phyloP scores from a whole-genome alignment of 805 yeast genomes.

The Isabelozyma pseudorhagii region DNA sequence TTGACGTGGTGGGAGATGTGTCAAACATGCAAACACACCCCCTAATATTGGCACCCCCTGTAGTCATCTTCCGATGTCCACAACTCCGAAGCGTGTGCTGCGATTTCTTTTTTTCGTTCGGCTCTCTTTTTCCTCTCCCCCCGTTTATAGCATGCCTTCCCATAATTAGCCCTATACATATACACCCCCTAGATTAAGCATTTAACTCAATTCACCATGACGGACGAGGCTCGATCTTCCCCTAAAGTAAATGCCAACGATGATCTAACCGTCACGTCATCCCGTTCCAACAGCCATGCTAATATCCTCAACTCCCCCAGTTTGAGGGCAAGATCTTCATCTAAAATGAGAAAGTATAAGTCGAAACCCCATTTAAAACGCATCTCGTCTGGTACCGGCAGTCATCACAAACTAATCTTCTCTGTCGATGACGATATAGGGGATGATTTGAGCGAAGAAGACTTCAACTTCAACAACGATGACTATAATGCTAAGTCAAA shows the following conservation, averaged over 20 bases:
- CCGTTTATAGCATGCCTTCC: too few relatives aligned
- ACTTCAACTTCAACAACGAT: slow-evolving; percentile 49
- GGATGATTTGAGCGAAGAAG: slow-evolving; percentile 56
- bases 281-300: slow-evolving; percentile 5
- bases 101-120: too few relatives aligned
- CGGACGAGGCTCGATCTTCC: not conserved
- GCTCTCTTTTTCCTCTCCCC: not conserved
- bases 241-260: not conserved
- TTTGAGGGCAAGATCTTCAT: slow-evolving; percentile 9
- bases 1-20: too few relatives aligned
- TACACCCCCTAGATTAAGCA: too few relatives aligned
- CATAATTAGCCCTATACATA: too few relatives aligned
- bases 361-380: slow-evolving; percentile 33
- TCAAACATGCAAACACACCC: too few relatives aligned
- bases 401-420: slow-evolving; percentile 42
- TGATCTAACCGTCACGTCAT: not conserved
- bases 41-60: too few relatives aligned
- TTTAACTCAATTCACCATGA: not conserved
- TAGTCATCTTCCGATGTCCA: too few relatives aligned
- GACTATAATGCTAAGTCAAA: slow-evolving; percentile 6
- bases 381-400: slow-evolving; percentile 9
- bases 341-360: slow-evolving; percentile 12
- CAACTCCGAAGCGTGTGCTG: too few relatives aligned
- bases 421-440: slow-evolving; percentile 81
- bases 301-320: slow-evolving; percentile 11